Percentiles rank a stretch among this genome's conserved stretches.
Conservation (phyloP, 352 stramenopile species). For the Globisporangium camurandrum region DNA sequence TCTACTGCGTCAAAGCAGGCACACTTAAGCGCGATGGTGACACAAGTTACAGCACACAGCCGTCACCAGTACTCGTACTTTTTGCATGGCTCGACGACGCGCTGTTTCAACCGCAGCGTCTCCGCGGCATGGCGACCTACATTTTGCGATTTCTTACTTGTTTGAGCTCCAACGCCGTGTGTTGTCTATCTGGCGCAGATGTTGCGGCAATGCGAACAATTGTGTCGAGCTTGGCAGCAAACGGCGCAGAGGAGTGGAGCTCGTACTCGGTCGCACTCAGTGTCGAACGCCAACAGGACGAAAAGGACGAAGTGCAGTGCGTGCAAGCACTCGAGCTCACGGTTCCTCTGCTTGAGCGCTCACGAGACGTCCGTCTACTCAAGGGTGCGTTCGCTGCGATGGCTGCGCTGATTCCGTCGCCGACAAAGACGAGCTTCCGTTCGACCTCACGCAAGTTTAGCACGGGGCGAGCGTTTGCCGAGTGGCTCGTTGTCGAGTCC, state of each 20-base stretch:
- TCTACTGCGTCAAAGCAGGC: constrained; percentile 34
- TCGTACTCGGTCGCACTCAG: constrained; percentile 7
- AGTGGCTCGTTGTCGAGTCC: constrained; percentile 15
- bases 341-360: not conserved
- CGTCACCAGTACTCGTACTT: constrained; percentile 4
- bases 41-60: too few species aligned
- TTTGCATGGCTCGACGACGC: constrained; percentile 50
- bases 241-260: constrained; percentile 1
- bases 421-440: constrained; percentile 15
- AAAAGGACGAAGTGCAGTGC: constrained; percentile 5
- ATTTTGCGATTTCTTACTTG: constrained; percentile 35
- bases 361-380: constrained; percentile 18
- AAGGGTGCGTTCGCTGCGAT: constrained; percentile 30
- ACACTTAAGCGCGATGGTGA: too few species aligned
- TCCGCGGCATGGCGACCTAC: constrained; percentile 57
- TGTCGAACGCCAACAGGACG: constrained; percentile 7
- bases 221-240: not conserved
- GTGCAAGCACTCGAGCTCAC: not conserved
- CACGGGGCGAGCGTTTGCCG: constrained; percentile 10
- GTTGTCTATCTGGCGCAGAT: constrained; percentile 2
- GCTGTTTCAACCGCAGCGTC: constrained; percentile 25
- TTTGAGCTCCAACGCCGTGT: constrained; percentile 2
- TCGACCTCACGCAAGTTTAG: constrained; percentile 7
- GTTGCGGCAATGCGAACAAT: not conserved
- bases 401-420: constrained; percentile 16